A percentile compares a stretch with the other conserved stretches of the same genome.
These are phyloP conservation scores for Aspergillus ustus DNA, from an alignment of 2,329 filamentous ascomycete genomes.

Conservation along the genomic window DNA sequence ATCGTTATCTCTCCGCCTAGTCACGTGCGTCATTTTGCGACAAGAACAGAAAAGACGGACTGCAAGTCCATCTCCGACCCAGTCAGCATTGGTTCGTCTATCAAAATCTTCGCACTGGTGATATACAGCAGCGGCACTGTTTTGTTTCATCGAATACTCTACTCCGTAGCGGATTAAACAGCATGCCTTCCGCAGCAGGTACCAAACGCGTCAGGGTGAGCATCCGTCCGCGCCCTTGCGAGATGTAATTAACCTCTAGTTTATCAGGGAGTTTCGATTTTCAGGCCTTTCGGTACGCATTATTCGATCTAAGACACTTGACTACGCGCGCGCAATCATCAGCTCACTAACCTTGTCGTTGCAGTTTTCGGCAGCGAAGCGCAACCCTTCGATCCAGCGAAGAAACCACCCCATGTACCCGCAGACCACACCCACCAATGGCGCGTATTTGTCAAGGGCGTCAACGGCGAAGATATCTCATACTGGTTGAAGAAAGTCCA, in stretches of 20 bases:
- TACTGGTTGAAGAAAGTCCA: conserved; percentile 97
- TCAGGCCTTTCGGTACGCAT: conserved; percentile 51
- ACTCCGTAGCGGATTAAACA: neutral
- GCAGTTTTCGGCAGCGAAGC: conserved; percentile 81
- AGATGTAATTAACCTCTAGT: conserved; percentile 25
- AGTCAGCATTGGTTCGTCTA: neutral
- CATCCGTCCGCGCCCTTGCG: conserved; percentile 1
- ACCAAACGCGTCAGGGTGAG: conserved; percentile 59
- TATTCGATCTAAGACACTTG: neutral
- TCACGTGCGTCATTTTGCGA: conserved; percentile 29
- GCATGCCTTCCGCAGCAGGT: conserved; percentile 58
- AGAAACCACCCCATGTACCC: conserved; percentile 75
- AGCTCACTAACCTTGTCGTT: conserved; percentile 1
- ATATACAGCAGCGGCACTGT: neutral
- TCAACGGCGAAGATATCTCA: conserved; percentile 87
- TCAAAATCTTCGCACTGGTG: neutral
- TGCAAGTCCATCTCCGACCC: neutral
- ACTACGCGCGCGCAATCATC: neutral
- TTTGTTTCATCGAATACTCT: neutral
- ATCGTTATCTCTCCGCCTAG: conserved; percentile 28
- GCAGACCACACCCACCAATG: conserved; percentile 95
- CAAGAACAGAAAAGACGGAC: neutral
- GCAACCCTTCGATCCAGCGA: conserved; percentile 73
- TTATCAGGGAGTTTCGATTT: conserved; percentile 49
- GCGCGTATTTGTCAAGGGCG: conserved; percentile 89